These are phyloP conservation scores for Brasilioporus rufonigricans DNA, from an alignment of 768 basidiomycete species.

Conservation along the genomic window DNA sequence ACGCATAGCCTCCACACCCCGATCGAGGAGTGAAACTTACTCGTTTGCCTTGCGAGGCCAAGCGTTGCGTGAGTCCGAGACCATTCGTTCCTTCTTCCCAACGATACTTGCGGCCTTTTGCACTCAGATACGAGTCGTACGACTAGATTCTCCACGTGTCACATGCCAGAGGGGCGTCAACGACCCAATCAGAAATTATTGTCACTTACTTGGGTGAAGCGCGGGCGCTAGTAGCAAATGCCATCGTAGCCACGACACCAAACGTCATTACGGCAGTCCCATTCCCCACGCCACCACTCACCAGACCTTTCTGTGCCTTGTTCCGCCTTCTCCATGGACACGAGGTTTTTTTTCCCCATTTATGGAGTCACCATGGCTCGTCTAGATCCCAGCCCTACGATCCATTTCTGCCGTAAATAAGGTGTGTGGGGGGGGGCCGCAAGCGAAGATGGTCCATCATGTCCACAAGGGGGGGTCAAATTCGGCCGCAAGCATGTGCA, in stretches of 20 bases:
- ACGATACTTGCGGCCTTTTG: constrained; percentile 61
- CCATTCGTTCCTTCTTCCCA: constrained; percentile 42
- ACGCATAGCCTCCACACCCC: not conserved
- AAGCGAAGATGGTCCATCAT: no score
- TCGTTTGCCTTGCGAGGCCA: not conserved
- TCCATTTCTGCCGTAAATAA: constrained; percentile 4
- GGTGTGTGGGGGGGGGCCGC: no score
- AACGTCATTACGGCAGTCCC: not conserved
- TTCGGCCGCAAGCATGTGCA: not conserved
- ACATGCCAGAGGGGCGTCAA: no score
- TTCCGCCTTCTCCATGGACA: constrained; percentile 16
- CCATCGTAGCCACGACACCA: not conserved
- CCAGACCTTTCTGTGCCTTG: not conserved
- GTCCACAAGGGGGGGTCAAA: not conserved
- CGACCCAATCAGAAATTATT: constrained; percentile 2
- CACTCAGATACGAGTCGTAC: no score
- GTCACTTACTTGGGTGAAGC: constrained; percentile 44
- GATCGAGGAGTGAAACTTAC: constrained; percentile 5
- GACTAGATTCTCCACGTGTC: no score
- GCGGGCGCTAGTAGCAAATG: not conserved
- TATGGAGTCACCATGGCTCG: not conserved
- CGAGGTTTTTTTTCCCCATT: constrained; percentile 6
- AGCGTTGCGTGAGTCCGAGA: constrained; percentile 28
- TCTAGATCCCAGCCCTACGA: not conserved
- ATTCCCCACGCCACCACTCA: constrained; percentile 21